Base-by-base conservation (phyloP, 768 basidiomycete genomes). In the Leccinellum luteum region DNA sequence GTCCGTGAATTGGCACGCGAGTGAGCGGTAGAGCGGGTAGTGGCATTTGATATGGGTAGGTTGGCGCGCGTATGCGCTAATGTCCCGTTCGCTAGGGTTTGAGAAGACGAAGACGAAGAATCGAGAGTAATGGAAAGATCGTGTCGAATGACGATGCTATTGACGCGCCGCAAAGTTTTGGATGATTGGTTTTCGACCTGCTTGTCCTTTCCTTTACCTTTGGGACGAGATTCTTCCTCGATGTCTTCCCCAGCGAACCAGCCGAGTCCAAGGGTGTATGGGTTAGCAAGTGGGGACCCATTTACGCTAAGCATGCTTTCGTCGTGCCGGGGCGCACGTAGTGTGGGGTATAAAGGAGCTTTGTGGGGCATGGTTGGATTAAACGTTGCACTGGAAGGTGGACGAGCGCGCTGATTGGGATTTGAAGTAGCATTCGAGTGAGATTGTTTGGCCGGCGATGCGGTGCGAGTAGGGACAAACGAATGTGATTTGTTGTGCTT, bases 291-390 rank as follows among this genome's bases (percentile, higher is more conserved):
- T 0, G 92, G 92, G 0, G 89, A 91, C 4, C 92, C 92, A 59
- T 94, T 93, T 19, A 88, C 72, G 64, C 90, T 90, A 51, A 92
- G 78, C 82, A 92, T 83, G 65, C 78, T 84, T 71, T 94, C 92
- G 65, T 90, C 84, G 61, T 79, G 82, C 43, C 87, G 82, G 12
- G 89, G 87, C 67, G 86, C 77, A 25, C 90, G 85, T 48, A 86
- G 75, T 4, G 79, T 68, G 17, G 79, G 74, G 60, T 66, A 81
- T 55, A 61, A 73, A 60, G 74, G 76, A 8, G 72, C 74, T 54
- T 76, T 71, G 44, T 73, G 70, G 21, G 74, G 75, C 35, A 94
- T 76, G 6, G 78, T 71, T 0, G 90, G 92, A 52, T 90, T 89
- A 74, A 95, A 94, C 9, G 78, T 83, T 23, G 84, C 77, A 23